These are phyloP conservation scores for Carex parvula DNA, from an alignment of 176 grass and related monocot genomes.

Conservation along the genomic window DNA sequence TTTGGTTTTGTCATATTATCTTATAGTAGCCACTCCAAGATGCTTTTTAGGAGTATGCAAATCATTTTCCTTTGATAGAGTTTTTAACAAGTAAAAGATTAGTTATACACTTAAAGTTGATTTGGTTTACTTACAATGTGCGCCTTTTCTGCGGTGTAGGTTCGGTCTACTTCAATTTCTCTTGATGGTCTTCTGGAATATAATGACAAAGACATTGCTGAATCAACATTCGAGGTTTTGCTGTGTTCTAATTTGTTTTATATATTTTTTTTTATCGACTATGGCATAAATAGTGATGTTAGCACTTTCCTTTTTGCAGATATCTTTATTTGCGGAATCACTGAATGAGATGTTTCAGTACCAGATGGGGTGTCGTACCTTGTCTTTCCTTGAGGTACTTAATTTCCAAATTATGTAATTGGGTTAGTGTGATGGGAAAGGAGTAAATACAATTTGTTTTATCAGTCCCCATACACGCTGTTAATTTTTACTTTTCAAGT, in stretches of 20 bases:
- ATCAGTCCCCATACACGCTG: not conserved
- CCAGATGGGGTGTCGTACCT: conserved; percentile 78
- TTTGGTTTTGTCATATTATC: not conserved
- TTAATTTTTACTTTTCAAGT: not conserved
- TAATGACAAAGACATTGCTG: conserved; percentile 82
- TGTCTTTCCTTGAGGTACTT: conserved; percentile 95
- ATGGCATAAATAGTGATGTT: not conserved
- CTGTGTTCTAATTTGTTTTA: not conserved
- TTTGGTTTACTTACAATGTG: too few relatives aligned
- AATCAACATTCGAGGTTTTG: conserved; percentile 89
- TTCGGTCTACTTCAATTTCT: conserved; percentile 73
- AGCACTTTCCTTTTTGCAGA: conserved; percentile 44
- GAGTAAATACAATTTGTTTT: not conserved
- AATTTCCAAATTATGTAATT: not conserved
- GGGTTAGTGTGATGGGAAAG: not conserved
- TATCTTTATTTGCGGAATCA: conserved; percentile 92
- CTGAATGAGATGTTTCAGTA: conserved; percentile 99
- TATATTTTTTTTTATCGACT: not conserved
- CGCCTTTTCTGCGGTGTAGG: conserved; percentile 38
- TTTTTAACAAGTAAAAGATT: not conserved
- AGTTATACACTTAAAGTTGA: not conserved
- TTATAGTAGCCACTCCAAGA: not conserved
- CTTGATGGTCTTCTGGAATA: conserved; percentile 93
- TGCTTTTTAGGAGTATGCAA: not conserved
- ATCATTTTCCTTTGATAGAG: not conserved